phyloP scores from a whole-genome alignment of 768 basidiomycete species.

The Pulveroboletus sp. region DNA sequence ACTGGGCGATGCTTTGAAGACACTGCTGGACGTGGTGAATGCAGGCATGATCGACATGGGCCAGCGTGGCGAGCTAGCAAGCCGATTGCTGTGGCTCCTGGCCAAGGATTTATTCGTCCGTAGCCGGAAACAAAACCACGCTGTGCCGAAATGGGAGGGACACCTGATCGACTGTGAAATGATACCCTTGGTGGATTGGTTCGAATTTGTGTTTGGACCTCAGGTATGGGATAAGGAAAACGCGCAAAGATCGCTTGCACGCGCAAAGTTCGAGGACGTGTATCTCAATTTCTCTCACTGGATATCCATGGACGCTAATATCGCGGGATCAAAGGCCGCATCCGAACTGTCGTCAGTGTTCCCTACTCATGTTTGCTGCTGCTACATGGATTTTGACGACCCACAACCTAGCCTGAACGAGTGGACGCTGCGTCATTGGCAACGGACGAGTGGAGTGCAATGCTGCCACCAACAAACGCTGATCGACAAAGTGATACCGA shows the following conservation, averaged over 20 bases:
- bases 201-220: constrained; percentile 1
- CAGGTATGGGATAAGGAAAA: not conserved
- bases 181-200: constrained; percentile 1
- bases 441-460: constrained; percentile 10
- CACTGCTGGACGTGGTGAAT: not conserved
- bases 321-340: too few species aligned
- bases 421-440: constrained; percentile 9
- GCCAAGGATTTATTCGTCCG: not conserved
- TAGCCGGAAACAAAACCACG: not conserved
- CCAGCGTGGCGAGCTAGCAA: not conserved
- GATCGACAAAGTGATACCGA: constrained; percentile 13
- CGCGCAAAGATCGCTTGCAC: not conserved
- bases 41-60: constrained; percentile 3
- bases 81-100: constrained; percentile 1
- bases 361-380: too few species aligned
- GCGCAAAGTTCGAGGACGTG: not conserved
- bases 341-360: not conserved
- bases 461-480: constrained; percentile 5
- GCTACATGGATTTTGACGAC: too few species aligned
- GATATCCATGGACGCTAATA: constrained; percentile 1
- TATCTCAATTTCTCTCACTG: constrained; percentile 13
- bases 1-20: not conserved
- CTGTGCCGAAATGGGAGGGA: not conserved
- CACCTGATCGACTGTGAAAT: constrained; percentile 4
- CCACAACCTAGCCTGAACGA: not conserved